phyloP scores from a whole-genome alignment of 306 rosid species.

The Oxytropis ochrocephala region DNA sequence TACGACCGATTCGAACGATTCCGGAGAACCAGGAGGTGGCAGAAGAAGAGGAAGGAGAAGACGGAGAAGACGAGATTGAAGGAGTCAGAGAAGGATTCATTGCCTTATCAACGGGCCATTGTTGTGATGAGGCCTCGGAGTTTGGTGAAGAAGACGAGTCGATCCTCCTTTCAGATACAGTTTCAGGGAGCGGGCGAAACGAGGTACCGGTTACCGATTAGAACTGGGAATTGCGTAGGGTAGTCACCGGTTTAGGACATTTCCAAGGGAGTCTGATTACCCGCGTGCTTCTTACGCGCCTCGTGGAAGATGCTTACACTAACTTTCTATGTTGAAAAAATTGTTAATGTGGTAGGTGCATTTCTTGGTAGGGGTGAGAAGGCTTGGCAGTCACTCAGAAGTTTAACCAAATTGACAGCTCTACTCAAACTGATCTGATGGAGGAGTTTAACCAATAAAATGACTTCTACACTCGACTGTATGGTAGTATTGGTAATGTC shows the following conservation, averaged over 20 bases:
- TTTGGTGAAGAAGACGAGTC: background rate
- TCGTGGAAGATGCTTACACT: background rate
- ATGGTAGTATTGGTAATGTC: too few species aligned
- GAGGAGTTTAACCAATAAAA: too few species aligned
- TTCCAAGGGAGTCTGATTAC: background rate
- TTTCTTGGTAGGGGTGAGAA: too few species aligned
- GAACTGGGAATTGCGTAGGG: background rate
- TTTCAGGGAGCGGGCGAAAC: background rate
- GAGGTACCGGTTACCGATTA: constrained; percentile 20
- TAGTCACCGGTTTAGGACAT: background rate
- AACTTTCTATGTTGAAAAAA: too few species aligned
- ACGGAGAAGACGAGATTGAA: constrained; percentile 22
- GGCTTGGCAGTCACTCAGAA: too few species aligned
- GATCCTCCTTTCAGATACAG: background rate
- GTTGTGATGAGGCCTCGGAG: background rate
- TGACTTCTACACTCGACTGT: too few species aligned
- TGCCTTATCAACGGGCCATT: constrained; percentile 5
- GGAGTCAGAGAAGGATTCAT: constrained; percentile 58
- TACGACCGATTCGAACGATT: constrained; percentile 61
- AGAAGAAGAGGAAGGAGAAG: constrained; percentile 40
- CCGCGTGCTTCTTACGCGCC: constrained; percentile 8
- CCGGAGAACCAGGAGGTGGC: constrained; percentile 84
- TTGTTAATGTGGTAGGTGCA: too few species aligned
- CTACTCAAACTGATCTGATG: too few species aligned
- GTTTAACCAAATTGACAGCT: too few species aligned